phyloP scores from a whole-genome alignment of 2,329 filamentous ascomycete genomes.

The Fusarium nodosum region DNA sequence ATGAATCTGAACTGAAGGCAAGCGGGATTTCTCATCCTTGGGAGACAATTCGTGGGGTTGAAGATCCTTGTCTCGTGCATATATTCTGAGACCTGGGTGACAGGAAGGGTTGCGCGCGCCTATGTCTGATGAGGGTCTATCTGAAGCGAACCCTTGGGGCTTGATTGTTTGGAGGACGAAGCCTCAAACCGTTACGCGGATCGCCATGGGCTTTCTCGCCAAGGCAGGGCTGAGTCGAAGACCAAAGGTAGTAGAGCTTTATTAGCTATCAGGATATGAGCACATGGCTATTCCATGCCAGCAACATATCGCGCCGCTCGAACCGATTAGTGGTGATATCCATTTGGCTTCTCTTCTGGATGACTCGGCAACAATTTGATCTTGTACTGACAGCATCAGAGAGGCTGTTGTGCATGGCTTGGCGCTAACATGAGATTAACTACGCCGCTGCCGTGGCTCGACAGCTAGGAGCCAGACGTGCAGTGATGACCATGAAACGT shows the following conservation, averaged over 20 bases:
- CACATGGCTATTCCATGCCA: conserved; percentile 18
- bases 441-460: conserved; percentile 34
- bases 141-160: conserved; percentile 35
- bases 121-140: conserved; percentile 20
- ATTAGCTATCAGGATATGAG: not conserved
- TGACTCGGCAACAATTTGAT: conserved; percentile 15
- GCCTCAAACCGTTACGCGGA: conserved; percentile 32
- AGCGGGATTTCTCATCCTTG: conserved; percentile 13
- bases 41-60: conserved; percentile 32
- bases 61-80: conserved; percentile 17
- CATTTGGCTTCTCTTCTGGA: conserved; percentile 8
- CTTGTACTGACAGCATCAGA: conserved; percentile 13
- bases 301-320: conserved; percentile 18
- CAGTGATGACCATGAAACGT: conserved; percentile 24
- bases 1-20: conserved; percentile 15
- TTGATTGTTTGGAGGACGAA: conserved; percentile 12
- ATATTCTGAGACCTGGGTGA: conserved; percentile 29
- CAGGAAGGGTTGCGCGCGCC: conserved; percentile 29
- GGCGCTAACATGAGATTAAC: conserved; percentile 15
- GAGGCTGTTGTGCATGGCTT: conserved; percentile 16
- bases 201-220: conserved; percentile 8
- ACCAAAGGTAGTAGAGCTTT: conserved; percentile 1
- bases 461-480: conserved; percentile 9
- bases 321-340: conserved; percentile 25
- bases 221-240: conserved; percentile 35